Evolutionary conservation across 1,139 yeast genomes (phyloP).

Genomic region (Geotrichum klebahnii): DNA sequence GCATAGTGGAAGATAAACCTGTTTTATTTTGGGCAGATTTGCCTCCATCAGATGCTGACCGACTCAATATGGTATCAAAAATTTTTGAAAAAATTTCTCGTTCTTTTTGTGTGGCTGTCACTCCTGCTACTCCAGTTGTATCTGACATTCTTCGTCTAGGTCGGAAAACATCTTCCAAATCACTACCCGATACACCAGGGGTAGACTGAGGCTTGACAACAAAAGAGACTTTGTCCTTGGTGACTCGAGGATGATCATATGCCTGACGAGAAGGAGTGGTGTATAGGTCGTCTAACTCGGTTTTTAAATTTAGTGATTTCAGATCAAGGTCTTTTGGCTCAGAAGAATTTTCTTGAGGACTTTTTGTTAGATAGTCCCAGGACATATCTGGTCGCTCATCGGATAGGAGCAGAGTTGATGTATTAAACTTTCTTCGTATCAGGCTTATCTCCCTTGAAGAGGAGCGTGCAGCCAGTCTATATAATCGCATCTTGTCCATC

Average conservation of each 20-base stretch:
- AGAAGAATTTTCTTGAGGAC: no score
- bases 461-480: slow-evolving; percentile 2
- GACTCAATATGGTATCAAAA: slow-evolving; percentile 29
- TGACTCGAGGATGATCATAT: neutral
- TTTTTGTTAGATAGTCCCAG: slow-evolving; percentile 10
- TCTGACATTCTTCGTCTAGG: slow-evolving; percentile 15
- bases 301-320: neutral
- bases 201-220: slow-evolving; percentile 3
- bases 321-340: neutral
- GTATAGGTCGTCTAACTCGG: slow-evolving; percentile 16
- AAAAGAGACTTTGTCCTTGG: slow-evolving; percentile 5
- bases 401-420: neutral
- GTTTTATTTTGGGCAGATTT: slow-evolving; percentile 10
- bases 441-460: no score
- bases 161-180: slow-evolving; percentile 15
- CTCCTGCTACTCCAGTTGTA: slow-evolving; percentile 14
- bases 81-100: slow-evolving; percentile 29
- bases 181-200: slow-evolving; percentile 7
- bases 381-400: neutral
- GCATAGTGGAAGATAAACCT: slow-evolving; percentile 23
- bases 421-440: neutral
- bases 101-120: slow-evolving; percentile 29
- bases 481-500: neutral
- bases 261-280: slow-evolving; percentile 11
- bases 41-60: slow-evolving; percentile 13